These are phyloP conservation scores for Tylopilus rubrobrunneus DNA, from an alignment of 768 basidiomycete genomes.

Conservation along the genomic window DNA sequence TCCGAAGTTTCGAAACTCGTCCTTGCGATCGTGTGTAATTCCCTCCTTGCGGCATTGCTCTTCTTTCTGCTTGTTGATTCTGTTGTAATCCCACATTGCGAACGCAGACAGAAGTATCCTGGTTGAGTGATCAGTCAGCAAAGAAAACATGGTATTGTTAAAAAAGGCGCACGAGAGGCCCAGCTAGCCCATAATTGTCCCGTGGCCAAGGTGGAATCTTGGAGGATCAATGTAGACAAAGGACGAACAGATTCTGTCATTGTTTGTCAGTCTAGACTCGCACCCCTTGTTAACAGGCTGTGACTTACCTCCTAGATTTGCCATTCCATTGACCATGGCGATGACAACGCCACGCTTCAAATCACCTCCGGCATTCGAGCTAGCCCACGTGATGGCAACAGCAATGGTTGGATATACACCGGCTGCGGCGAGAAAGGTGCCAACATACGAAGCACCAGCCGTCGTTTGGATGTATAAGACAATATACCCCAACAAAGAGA, in stretches of 20 bases:
- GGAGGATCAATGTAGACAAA: constrained; percentile 39
- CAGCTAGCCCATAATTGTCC: constrained; percentile 34
- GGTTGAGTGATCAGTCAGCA: constrained; percentile 27
- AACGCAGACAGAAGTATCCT: constrained; percentile 40
- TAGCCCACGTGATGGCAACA: constrained; percentile 50
- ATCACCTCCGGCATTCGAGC: constrained; percentile 56
- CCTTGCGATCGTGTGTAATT: constrained; percentile 36
- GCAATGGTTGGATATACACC: constrained; percentile 52
- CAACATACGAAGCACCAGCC: constrained; percentile 35
- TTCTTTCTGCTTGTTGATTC: constrained; percentile 47
- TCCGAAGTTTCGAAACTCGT: constrained; percentile 45
- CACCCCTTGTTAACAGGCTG: constrained; percentile 12
- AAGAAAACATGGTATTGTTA: constrained; percentile 19
- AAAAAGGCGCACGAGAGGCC: constrained; percentile 28
- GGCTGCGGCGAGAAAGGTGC: constrained; percentile 45
- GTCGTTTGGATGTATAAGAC: neutral
- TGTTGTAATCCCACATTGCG: constrained; percentile 46
- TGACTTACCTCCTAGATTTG: constrained; percentile 44
- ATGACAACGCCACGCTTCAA: constrained; percentile 47
- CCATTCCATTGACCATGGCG: constrained; percentile 43
- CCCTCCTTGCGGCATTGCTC: constrained; percentile 39
- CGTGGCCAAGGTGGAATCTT: constrained; percentile 35
- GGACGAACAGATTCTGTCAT: constrained; percentile 35
- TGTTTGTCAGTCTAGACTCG: constrained; percentile 1
- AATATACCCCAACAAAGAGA: constrained; percentile 3